Evolutionary conservation across 352 stramenopile species (phyloP).

Genomic region (Pythium graminicola): DNA sequence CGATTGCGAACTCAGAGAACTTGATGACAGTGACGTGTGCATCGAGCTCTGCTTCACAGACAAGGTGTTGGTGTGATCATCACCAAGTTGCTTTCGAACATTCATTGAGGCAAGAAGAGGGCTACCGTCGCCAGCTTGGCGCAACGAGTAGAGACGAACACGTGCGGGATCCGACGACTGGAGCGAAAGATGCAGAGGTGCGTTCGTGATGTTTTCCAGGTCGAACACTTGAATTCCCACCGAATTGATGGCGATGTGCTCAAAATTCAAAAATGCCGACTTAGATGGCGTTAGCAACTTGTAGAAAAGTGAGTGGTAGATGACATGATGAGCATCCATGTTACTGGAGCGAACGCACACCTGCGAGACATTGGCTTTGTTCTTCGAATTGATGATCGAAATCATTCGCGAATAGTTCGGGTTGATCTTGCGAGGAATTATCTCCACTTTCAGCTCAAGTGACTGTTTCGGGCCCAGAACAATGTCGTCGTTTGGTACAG

Average conservation of each 20-base stretch:
- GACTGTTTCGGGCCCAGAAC: slow-evolving; percentile 82
- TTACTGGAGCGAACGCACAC: slow-evolving; percentile 87
- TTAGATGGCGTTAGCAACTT: slow-evolving; percentile 79
- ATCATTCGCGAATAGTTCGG: slow-evolving; percentile 85
- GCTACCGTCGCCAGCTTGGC: slow-evolving; percentile 12
- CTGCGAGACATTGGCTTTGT: slow-evolving; percentile 79
- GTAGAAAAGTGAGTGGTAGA: slow-evolving; percentile 90
- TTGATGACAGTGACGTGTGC: slow-evolving; percentile 17
- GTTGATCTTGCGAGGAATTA: slow-evolving; percentile 87
- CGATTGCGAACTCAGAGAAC: slow-evolving; percentile 19
- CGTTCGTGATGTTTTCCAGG: slow-evolving; percentile 85
- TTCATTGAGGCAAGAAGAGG: slow-evolving; percentile 1
- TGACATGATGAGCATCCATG: slow-evolving; percentile 88
- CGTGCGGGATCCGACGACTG: slow-evolving; percentile 67
- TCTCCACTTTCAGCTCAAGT: slow-evolving; percentile 84
- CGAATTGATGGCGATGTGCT: slow-evolving; percentile 80
- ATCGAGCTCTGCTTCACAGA: slow-evolving; percentile 9
- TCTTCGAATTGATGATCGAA: slow-evolving; percentile 83
- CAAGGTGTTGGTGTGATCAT: background rate
- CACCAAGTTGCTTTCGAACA: slow-evolving; percentile 2
- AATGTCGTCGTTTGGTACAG: slow-evolving; percentile 84
- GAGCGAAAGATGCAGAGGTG: slow-evolving; percentile 67
- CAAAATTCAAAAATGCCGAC: slow-evolving; percentile 85
- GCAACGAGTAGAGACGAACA: slow-evolving; percentile 71
- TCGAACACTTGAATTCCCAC: slow-evolving; percentile 84